Evolutionary conservation across 805 yeast species (phyloP).

Genomic region (Yarrowia deformans): DNA sequence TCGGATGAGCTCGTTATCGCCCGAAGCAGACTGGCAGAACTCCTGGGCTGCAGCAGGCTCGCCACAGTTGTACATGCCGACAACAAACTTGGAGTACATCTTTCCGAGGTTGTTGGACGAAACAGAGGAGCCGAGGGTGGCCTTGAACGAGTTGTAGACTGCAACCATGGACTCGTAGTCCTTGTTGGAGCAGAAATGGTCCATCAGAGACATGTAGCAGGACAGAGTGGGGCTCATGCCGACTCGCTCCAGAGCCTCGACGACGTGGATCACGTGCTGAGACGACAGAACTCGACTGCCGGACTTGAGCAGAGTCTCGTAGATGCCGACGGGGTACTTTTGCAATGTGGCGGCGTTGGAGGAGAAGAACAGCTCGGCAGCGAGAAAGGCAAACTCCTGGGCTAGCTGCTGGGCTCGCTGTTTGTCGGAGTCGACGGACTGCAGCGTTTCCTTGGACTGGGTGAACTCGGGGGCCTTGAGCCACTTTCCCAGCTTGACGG

Average conservation of each 20-base stretch:
- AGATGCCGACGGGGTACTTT: constrained; percentile 17
- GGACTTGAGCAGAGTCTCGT: constrained; percentile 29
- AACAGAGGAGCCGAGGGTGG: neutral
- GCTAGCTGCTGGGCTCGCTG: constrained; percentile 1
- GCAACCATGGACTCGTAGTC: constrained; percentile 24
- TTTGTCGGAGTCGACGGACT: neutral
- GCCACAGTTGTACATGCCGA: constrained; percentile 12
- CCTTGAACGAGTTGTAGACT: constrained; percentile 25
- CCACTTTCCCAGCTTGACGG: constrained; percentile 33
- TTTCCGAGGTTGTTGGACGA: constrained; percentile 10
- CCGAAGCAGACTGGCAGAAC: constrained; percentile 15
- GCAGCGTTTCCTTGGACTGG: constrained; percentile 14
- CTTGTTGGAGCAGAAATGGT: constrained; percentile 10
- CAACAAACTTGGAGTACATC: constrained; percentile 29
- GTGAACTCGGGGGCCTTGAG: constrained; percentile 29
- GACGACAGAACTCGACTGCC: neutral
- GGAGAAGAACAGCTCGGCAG: constrained; percentile 27
- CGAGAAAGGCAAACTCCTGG: constrained; percentile 6
- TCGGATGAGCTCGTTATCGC: constrained; percentile 13
- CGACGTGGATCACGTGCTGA: constrained; percentile 14
- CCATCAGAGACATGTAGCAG: constrained; percentile 34
- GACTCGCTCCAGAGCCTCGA: constrained; percentile 4
- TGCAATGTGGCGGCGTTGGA: constrained; percentile 25
- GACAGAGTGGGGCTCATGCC: constrained; percentile 21
- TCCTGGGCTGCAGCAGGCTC: neutral